Evolutionary conservation across 2,329 filamentous ascomycete genomes (phyloP).

Genomic region (Raffaelea deltoideospora): DNA sequence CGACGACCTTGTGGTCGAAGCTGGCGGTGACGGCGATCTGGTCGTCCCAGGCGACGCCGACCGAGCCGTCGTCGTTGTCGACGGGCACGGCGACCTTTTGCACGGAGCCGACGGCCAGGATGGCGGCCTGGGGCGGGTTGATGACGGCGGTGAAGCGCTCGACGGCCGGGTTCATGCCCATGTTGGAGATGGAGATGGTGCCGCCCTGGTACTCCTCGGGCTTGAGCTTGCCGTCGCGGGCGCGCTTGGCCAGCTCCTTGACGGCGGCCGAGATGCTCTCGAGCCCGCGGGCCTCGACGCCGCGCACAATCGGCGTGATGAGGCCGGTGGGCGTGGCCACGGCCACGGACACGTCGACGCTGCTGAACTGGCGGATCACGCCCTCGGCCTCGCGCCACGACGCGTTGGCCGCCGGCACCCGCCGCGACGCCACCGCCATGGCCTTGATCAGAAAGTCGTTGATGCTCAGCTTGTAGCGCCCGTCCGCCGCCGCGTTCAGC

Average conservation of each 20-base stretch:
- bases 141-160: slow-evolving; percentile 97
- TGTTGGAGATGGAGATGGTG: slow-evolving; percentile 98
- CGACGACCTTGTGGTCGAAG: slow-evolving; percentile 98
- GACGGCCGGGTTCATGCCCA: slow-evolving; percentile 97
- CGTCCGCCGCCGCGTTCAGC: slow-evolving; percentile 75
- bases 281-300: slow-evolving; percentile 74
- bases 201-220: slow-evolving; percentile 98
- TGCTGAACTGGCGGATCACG: slow-evolving; percentile 83
- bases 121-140: slow-evolving; percentile 94
- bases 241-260: slow-evolving; percentile 95
- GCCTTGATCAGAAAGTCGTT: slow-evolving; percentile 99
- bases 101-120: slow-evolving; percentile 86
- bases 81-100: slow-evolving; percentile 86
- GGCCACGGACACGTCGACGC: slow-evolving; percentile 87
- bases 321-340: slow-evolving; percentile 86
- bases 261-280: slow-evolving; percentile 75
- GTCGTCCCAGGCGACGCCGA: slow-evolving; percentile 77
- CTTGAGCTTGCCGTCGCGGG: slow-evolving; percentile 95
- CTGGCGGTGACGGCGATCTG: slow-evolving; percentile 89
- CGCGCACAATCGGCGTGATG: slow-evolving; percentile 94
- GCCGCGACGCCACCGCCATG: slow-evolving; percentile 71
- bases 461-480: slow-evolving; percentile 98
- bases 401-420: slow-evolving; percentile 91
- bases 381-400: slow-evolving; percentile 89
- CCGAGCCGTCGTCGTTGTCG: slow-evolving; percentile 68